A percentile compares a stretch with the other conserved stretches of the same genome.
These are phyloP conservation scores for Trichophyton equinum DNA, from an alignment of 2,329 filamentous ascomycete species.

Conservation along the genomic window DNA sequence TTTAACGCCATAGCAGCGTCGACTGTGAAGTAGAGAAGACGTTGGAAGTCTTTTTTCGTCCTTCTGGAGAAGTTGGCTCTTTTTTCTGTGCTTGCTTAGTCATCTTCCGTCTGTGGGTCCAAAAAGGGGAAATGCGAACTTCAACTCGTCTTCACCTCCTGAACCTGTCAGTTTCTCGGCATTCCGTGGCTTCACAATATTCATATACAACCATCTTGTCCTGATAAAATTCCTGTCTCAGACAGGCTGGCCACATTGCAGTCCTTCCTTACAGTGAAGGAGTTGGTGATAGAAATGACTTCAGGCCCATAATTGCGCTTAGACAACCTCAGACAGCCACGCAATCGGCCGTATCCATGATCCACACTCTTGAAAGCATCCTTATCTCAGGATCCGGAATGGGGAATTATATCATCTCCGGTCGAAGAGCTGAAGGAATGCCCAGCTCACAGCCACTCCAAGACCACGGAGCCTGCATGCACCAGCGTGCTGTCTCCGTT, in stretches of 20 bases:
- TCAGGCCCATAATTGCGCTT: neutral
- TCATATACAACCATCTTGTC: neutral
- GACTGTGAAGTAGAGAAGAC: neutral
- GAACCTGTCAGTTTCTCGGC: neutral
- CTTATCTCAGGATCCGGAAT: neutral
- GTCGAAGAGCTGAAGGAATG: neutral
- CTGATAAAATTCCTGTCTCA: neutral
- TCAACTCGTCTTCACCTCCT: neutral
- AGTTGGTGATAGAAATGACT: neutral
- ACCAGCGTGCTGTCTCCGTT: neutral
- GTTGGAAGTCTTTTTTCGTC: too few species aligned
- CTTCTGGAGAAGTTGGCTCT: neutral
- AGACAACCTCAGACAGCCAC: neutral
- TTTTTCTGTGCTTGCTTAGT: neutral
- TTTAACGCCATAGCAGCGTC: neutral
- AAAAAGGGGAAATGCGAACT: neutral
- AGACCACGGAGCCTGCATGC: neutral
- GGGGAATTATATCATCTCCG: neutral
- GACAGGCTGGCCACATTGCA: neutral
- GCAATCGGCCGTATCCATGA: neutral
- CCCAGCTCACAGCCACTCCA: neutral
- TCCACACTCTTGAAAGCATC: conserved; percentile 1
- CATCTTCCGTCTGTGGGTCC: neutral
- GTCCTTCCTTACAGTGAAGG: neutral
- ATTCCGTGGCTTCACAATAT: neutral